Evolutionary conservation across 2,329 filamentous ascomycete genomes (phyloP), one percentile per base, ranked within the genome.

Genomic region (Penicillium sp.): DNA sequence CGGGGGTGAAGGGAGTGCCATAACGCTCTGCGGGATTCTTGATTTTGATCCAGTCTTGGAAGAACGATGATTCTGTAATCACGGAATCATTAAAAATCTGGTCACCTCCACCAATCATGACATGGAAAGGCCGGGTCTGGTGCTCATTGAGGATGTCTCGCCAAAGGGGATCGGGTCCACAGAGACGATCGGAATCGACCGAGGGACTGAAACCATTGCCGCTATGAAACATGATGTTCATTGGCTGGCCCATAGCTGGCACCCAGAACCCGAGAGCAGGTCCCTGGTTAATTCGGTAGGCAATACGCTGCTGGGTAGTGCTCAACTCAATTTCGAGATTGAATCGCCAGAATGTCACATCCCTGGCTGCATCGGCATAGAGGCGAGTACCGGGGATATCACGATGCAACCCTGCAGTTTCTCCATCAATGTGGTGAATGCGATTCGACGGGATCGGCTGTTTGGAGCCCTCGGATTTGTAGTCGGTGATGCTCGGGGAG

Each of bases 191-290:
- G 0, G 87, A 70, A 45, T 94, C 81, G 15, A 85, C 84, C 39
- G 77, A 83, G 35, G 83, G 63, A 52, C 86, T 90, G 70, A 98
- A 98, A 2, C 93, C 92, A 61, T 98, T 98, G 70, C 92, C 95
- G 60, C 85, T 95, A 68, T 96, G 79, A 68, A 95, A 98, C 88
- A 96, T 95, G 60, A 95, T 85, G 67, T 96, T 95, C 92, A 98
- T 98, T 2, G 84, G 78, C 60, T 94, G 76, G 11, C 80, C 83
- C 33, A 74, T 77, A 20, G 83, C 84, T 4, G 93, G 92, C 0
- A 98, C 87, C 90, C 92, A 98, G 62, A 98, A 98, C 1, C 84
- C 86, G 35, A 85, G 80, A 2, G 86, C 79, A 4, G 90, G 89
- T 0, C 92, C 90, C 31, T 82, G 76, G 57, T 98, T 98, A 69